Percentiles rank a stretch among this genome's conserved stretches.
phyloP scores from a whole-genome alignment of 106 monocot genomes.

The Allium fistulosum region DNA sequence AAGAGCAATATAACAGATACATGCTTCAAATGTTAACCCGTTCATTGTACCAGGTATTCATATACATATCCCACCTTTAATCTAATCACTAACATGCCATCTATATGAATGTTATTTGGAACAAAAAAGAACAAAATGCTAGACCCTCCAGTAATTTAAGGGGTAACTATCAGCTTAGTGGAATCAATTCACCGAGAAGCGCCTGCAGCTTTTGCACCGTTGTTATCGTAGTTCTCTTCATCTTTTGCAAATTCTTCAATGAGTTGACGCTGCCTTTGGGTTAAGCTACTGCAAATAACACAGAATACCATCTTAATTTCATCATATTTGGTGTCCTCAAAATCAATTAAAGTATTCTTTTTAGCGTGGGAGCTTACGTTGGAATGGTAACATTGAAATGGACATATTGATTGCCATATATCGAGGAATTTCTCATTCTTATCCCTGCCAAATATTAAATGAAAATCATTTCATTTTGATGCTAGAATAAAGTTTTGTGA shows the following conservation, averaged over 20 bases:
- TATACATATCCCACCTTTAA: no score
- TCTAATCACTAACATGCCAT: no score
- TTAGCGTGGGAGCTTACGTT: conserved; percentile 11
- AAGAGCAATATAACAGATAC: no score
- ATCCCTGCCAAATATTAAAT: conserved; percentile 15
- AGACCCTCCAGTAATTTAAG: no score
- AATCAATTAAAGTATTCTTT: no score
- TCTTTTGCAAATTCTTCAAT: conserved; percentile 41
- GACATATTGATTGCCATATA: conserved; percentile 29
- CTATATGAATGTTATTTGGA: no score
- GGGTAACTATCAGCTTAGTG: background rate
- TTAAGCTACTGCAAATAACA: conserved; percentile 20
- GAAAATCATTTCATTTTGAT: background rate
- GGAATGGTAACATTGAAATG: conserved; percentile 30
- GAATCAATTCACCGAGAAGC: conserved; percentile 18
- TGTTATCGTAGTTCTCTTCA: conserved; percentile 20
- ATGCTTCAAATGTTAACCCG: no score
- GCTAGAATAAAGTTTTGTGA: background rate
- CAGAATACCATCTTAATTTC: background rate
- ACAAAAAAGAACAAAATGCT: no score
- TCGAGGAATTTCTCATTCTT: conserved; percentile 18
- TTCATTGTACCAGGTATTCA: no score
- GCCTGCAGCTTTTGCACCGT: conserved; percentile 20
- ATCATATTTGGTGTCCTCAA: no score
- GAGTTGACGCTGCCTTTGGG: conserved; percentile 17